Evolutionary conservation across 108 stramenopile genomes (phyloP).

Genomic region (Ochromonas danica): DNA sequence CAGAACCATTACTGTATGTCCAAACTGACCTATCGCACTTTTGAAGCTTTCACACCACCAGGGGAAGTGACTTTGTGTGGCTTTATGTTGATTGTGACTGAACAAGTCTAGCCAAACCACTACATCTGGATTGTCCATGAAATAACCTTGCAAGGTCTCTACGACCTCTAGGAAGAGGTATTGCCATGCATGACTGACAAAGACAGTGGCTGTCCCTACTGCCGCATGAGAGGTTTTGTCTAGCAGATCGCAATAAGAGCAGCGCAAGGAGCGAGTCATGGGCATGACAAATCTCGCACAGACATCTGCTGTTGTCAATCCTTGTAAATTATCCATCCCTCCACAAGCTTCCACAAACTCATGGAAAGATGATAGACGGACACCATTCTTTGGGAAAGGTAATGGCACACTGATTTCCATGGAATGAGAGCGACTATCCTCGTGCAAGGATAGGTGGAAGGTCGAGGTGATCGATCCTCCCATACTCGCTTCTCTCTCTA

Average conservation of each 20-base stretch:
- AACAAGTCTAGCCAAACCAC: not conserved
- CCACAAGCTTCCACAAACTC: not conserved
- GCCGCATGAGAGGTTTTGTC: not conserved
- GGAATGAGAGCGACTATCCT: no score
- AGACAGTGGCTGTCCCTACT: not conserved
- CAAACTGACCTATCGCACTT: not conserved
- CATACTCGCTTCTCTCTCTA: no score
- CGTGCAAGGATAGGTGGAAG: no score
- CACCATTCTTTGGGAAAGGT: not conserved
- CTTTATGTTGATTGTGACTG: not conserved
- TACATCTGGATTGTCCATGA: not conserved
- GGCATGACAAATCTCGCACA: constrained; percentile 15
- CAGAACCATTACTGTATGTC: not conserved
- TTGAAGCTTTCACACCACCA: not conserved
- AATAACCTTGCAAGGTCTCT: not conserved
- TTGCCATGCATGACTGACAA: constrained; percentile 13
- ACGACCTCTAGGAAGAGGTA: constrained; percentile 1
- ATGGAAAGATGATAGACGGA: not conserved
- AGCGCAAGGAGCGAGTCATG: not conserved
- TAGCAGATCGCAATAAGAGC: constrained; percentile 2
- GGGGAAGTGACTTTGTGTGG: not conserved
- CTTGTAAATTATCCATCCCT: not conserved
- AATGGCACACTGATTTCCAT: no score
- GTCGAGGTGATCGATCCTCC: no score
- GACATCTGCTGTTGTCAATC: constrained; percentile 1